phyloP scores from a whole-genome alignment of 2,329 filamentous ascomycete species.

The Claviceps arundinis region DNA sequence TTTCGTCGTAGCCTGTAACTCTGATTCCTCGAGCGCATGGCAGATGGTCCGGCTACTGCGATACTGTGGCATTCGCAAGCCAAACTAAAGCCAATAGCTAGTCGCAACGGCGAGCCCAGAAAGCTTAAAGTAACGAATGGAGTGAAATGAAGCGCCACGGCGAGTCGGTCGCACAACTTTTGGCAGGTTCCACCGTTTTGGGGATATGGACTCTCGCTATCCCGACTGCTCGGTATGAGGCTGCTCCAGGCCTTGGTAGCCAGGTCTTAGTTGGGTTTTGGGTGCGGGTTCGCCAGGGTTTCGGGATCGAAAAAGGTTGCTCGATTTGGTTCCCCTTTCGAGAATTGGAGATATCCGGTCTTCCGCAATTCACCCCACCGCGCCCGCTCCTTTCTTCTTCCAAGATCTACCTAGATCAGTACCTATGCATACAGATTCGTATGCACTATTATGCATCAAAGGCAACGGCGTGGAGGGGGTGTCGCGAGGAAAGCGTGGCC shows the following conservation, averaged over 20 bases:
- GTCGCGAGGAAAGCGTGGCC: slow-evolving; percentile 4
- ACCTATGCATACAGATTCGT: neutral
- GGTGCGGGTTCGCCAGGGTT: too few species aligned
- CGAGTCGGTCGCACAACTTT: neutral
- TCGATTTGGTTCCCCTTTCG: neutral
- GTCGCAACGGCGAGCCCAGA: neutral
- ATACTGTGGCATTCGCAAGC: neutral
- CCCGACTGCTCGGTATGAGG: neutral
- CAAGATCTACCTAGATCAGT: neutral
- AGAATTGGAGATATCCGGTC: neutral
- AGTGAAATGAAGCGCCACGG: neutral
- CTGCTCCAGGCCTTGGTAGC: too few species aligned
- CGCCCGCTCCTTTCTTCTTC: neutral
- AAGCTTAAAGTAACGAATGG: neutral
- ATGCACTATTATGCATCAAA: neutral
- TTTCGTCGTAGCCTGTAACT: slow-evolving; percentile 1
- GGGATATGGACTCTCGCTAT: neutral
- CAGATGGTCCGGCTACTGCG: neutral
- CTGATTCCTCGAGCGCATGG: neutral
- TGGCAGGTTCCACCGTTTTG: neutral
- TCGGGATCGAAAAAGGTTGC: neutral
- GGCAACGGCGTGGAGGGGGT: neutral
- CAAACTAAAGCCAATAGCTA: neutral
- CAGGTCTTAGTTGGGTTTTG: too few species aligned
- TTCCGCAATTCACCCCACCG: neutral